Conservation (phyloP, 805 yeast species). For the Candida cerambycidarum region DNA sequence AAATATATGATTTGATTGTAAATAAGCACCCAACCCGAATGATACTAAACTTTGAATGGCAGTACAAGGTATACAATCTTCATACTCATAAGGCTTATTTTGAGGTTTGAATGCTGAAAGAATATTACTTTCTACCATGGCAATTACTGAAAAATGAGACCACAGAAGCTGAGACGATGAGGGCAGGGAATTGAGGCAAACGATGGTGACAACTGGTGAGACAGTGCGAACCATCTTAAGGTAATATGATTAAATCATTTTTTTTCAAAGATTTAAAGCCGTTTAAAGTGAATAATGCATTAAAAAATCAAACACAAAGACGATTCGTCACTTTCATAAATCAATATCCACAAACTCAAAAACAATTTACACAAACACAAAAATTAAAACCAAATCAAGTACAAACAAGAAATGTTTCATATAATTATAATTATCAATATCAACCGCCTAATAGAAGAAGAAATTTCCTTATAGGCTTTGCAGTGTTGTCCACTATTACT, state of each 20-base stretch:
- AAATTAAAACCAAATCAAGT: neutral
- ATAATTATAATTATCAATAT: slow-evolving; percentile 14
- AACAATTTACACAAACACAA: neutral
- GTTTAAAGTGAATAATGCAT: too few relatives aligned
- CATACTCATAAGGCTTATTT: slow-evolving; percentile 15
- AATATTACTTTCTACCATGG: slow-evolving; percentile 18
- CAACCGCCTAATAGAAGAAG: slow-evolving; percentile 6
- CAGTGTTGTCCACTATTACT: neutral
- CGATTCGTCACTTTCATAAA: too few relatives aligned
- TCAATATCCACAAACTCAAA: too few relatives aligned
- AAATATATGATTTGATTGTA: slow-evolving; percentile 28
- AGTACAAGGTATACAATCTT: slow-evolving; percentile 40
- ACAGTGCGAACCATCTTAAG: too few relatives aligned
- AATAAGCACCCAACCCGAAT: slow-evolving; percentile 34
- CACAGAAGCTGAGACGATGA: too few relatives aligned
- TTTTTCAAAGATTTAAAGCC: too few relatives aligned
- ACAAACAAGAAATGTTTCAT: neutral
- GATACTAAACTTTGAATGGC: slow-evolving; percentile 34
- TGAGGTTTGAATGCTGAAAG: slow-evolving; percentile 8
- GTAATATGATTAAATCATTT: too few relatives aligned
- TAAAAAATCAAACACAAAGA: too few relatives aligned
- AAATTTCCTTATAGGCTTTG: slow-evolving; percentile 14
- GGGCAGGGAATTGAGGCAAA: too few relatives aligned
- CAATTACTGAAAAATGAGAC: neutral
- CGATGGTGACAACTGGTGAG: too few relatives aligned